A percentile compares a stretch with the other conserved stretches of the same genome.
phyloP scores from a whole-genome alignment of 192 early-diverging fungal genomes.

The Podila minutissima region DNA sequence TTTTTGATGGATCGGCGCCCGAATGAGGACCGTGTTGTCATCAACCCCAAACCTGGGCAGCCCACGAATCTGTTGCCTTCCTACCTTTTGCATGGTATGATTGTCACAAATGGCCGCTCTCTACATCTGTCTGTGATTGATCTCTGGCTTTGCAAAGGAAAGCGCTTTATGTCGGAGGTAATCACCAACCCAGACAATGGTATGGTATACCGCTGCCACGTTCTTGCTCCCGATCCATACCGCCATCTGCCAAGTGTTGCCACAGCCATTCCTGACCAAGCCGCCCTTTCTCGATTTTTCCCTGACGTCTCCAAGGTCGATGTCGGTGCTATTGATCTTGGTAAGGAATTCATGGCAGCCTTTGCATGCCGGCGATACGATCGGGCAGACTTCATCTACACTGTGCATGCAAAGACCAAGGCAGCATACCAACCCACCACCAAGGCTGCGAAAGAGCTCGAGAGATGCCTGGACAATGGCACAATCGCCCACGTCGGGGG shows the following conservation, averaged over 20 bases:
- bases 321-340: background rate
- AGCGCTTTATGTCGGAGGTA: background rate
- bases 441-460: background rate
- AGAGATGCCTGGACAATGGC: background rate
- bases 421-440: background rate
- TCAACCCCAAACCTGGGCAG: background rate
- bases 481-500: background rate
- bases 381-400: background rate
- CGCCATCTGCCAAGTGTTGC: background rate
- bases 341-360: background rate
- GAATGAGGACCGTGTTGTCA: background rate
- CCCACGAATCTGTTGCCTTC: background rate
- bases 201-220: background rate
- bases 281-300: background rate
- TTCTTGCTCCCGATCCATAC: background rate
- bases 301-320: background rate
- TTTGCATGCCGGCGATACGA: background rate
- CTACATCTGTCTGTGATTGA: background rate
- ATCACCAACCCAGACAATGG: background rate
- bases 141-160: background rate
- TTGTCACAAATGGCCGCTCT: background rate
- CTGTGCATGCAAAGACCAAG: background rate
- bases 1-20: conserved; percentile 3
- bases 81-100: background rate
- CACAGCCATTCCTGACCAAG: background rate